Conservation (phyloP, 331 rosid genomes). For the Acacia concinna region DNA sequence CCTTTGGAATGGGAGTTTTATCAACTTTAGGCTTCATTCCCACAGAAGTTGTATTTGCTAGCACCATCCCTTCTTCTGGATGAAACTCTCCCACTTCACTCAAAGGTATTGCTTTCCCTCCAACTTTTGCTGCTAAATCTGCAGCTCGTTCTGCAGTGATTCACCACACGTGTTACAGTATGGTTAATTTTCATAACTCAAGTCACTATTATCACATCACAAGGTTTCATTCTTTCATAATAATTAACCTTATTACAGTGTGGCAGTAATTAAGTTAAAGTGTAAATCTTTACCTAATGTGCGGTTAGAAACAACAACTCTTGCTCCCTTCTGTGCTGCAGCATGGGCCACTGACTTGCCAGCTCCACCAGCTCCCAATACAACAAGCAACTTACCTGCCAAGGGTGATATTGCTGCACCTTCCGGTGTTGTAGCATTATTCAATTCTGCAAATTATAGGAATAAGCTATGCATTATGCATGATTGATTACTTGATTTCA, state of each 20-base stretch:
- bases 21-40: constrained; percentile 53
- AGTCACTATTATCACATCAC: too few species aligned
- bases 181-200: too few species aligned
- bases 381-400: constrained; percentile 43
- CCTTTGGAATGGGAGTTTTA: constrained; percentile 47
- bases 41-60: constrained; percentile 51
- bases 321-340: constrained; percentile 46
- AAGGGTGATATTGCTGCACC: constrained; percentile 29
- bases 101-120: constrained; percentile 54
- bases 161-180: too few species aligned
- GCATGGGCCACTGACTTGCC: constrained; percentile 50
- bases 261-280: not conserved
- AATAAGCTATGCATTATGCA: too few species aligned
- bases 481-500: too few species aligned
- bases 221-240: not conserved
- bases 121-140: constrained; percentile 50
- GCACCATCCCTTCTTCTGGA: constrained; percentile 46
- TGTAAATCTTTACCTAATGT: constrained; percentile 20
- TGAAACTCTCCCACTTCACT: constrained; percentile 43
- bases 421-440: not conserved
- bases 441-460: constrained; percentile 24
- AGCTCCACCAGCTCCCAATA: constrained; percentile 56
- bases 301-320: constrained; percentile 45
- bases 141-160: constrained; percentile 40
- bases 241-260: not conserved